phyloP scores from a whole-genome alignment of 306 rosid species.

The Psophocarpus tetragonolobus region DNA sequence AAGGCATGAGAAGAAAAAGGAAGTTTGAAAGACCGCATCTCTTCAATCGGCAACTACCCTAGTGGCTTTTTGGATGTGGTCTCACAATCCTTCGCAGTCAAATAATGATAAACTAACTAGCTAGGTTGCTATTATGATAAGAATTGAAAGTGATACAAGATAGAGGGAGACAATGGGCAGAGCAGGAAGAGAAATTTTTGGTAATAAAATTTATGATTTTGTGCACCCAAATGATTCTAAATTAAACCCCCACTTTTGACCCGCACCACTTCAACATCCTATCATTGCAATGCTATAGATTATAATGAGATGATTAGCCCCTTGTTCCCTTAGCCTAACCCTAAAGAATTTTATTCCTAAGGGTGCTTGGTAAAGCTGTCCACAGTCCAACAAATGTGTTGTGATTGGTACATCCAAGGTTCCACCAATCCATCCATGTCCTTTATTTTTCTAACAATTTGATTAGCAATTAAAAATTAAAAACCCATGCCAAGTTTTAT shows the following conservation, averaged over 20 bases:
- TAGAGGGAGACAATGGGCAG: constrained; percentile 55
- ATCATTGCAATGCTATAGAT: constrained; percentile 57
- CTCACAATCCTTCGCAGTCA: constrained; percentile 8
- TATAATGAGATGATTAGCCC: constrained; percentile 31
- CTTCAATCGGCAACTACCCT: constrained; percentile 20
- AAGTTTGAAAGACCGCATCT: constrained; percentile 44
- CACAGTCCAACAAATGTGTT: constrained; percentile 34
- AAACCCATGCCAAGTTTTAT: constrained; percentile 24
- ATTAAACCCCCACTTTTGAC: constrained; percentile 74
- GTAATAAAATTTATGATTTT: constrained; percentile 38
- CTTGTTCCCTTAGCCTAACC: constrained; percentile 40
- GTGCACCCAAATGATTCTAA: constrained; percentile 74
- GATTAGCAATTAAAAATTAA: constrained; percentile 15
- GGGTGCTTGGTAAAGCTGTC: constrained; percentile 44
- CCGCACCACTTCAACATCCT: constrained; percentile 62
- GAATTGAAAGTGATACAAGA: constrained; percentile 38
- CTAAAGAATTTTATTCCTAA: constrained; percentile 32
- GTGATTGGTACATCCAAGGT: constrained; percentile 46
- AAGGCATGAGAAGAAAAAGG: not conserved
- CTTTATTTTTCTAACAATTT: constrained; percentile 32
- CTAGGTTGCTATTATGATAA: constrained; percentile 31
- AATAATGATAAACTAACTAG: constrained; percentile 31
- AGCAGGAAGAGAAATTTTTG: constrained; percentile 57
- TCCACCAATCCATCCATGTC: constrained; percentile 36
- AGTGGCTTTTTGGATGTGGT: constrained; percentile 10